phyloP scores from a whole-genome alignment of 768 basidiomycete species.

The Lactifluus piperatus region DNA sequence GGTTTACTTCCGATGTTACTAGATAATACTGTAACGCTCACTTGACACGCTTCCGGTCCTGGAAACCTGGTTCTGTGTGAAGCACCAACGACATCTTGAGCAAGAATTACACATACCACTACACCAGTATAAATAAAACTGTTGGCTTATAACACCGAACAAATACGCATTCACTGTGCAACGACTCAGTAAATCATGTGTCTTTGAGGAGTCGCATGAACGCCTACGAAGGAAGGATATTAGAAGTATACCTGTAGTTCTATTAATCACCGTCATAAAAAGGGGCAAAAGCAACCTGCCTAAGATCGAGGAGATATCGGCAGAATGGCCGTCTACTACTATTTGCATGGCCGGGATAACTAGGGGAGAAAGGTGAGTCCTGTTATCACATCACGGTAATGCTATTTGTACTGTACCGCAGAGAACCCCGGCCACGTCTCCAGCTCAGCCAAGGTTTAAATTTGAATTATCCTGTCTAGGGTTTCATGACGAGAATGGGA shows the following conservation, averaged over 20 bases:
- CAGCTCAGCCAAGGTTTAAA: too few species aligned
- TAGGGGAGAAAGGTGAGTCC: neutral
- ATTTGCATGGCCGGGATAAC: neutral
- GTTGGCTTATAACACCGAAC: neutral
- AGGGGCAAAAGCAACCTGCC: neutral
- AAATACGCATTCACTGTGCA: neutral
- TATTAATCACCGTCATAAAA: neutral
- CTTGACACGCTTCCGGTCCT: neutral
- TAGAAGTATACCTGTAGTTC: neutral
- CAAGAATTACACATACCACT: neutral
- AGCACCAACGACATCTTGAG: neutral
- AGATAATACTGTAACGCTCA: neutral
- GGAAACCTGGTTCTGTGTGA: neutral
- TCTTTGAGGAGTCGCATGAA: neutral
- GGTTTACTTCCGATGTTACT: neutral
- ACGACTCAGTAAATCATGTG: neutral
- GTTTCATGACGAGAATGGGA: too few species aligned
- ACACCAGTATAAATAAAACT: neutral
- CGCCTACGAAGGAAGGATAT: neutral
- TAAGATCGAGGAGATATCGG: neutral
- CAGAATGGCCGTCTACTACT: neutral
- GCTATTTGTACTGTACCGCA: neutral
- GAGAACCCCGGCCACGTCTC: too few species aligned
- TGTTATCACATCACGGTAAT: neutral
- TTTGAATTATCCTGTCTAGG: too few species aligned